Evolutionary conservation across 2,329 filamentous ascomycete species (phyloP), one percentile per base, ranked within the genome.

Genomic region (Neonectria hederae): DNA sequence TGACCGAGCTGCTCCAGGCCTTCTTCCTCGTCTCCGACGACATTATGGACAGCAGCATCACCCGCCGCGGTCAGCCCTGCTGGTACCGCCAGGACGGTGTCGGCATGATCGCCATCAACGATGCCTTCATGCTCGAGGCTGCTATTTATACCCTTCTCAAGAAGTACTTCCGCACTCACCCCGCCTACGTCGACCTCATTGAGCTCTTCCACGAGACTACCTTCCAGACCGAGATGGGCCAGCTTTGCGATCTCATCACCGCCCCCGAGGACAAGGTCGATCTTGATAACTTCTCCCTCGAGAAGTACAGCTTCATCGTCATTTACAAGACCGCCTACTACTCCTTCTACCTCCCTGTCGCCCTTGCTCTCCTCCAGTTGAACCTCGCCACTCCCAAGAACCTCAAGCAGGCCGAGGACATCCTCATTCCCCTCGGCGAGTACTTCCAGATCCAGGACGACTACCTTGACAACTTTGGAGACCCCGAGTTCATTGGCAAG

Each of bases 311-410:
- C 75, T 99, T 98, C 86, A 99, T 99, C 76, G 96, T 99, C 83
- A 92, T 97, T 82, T 98, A 97, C 90, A 99, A 99, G 89, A 99
- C 96, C 24, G 94, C 96, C 55, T 99, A 97, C 86, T 99, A 99
- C 86, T 97, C 92, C 76, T 99, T 99, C 87, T 98, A 98, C 84
- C 91, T 99, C 14, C 96, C 96, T 63, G 94, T 99, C 60, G 95
- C 94, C 10, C 88, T 99, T 48, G 93, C 96, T 5, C 86, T 99
- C 74, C 86, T 95, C 84, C 91, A 94, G 82, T 88, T 94, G 71
- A 90, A 93, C 76, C 86, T 94, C 65, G 96, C 95, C 22, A 96
- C 93, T 9, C 88, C 90, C 28, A 88, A 92, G 82, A 98, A 97
- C 84, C 89, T 99, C 65, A 91, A 95, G 83, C 91, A 92, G 76